Conservation (phyloP, 2,329 filamentous ascomycete genomes). For the Zasmidium angulare region DNA sequence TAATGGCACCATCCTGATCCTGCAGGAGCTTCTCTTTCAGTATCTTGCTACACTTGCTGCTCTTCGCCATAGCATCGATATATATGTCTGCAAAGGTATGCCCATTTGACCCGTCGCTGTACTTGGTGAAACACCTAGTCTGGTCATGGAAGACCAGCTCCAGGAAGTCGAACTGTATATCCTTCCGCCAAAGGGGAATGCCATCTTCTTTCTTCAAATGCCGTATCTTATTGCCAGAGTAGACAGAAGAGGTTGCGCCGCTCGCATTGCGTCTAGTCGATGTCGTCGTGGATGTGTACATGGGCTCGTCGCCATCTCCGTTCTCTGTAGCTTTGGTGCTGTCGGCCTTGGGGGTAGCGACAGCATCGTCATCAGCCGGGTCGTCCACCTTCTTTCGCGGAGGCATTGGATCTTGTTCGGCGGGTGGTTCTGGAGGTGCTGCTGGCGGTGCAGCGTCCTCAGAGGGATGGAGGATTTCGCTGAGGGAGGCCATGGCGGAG, state of each 20-base stretch:
- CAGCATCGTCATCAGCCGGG: conserved; percentile 15
- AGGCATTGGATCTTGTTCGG: conserved; percentile 15
- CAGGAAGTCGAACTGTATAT: conserved; percentile 87
- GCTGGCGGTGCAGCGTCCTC: conserved; percentile 2
- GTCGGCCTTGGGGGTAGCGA: conserved; percentile 14
- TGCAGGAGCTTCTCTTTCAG: conserved; percentile 93
- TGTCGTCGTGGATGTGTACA: conserved; percentile 51
- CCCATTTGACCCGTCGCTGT: conserved; percentile 76
- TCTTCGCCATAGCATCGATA: conserved; percentile 96
- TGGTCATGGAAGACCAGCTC: conserved; percentile 76
- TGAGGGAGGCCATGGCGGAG: conserved; percentile 9
- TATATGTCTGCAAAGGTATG: conserved; percentile 89
- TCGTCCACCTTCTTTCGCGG: conserved; percentile 22
- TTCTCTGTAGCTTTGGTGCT: background rate
- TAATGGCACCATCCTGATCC: conserved; percentile 87
- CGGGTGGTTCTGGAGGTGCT: conserved; percentile 13
- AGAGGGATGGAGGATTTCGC: conserved; percentile 4
- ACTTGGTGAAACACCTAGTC: conserved; percentile 80
- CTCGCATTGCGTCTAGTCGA: conserved; percentile 62
- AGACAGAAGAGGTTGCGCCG: conserved; percentile 65
- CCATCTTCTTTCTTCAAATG: conserved; percentile 88
- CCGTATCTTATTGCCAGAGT: conserved; percentile 73
- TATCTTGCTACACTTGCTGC: conserved; percentile 98
- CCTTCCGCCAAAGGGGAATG: conserved; percentile 79
- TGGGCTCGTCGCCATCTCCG: conserved; percentile 25